Evolutionary conservation across 805 yeast genomes (phyloP).

Genomic region (Wickerhamiella musiphila): DNA sequence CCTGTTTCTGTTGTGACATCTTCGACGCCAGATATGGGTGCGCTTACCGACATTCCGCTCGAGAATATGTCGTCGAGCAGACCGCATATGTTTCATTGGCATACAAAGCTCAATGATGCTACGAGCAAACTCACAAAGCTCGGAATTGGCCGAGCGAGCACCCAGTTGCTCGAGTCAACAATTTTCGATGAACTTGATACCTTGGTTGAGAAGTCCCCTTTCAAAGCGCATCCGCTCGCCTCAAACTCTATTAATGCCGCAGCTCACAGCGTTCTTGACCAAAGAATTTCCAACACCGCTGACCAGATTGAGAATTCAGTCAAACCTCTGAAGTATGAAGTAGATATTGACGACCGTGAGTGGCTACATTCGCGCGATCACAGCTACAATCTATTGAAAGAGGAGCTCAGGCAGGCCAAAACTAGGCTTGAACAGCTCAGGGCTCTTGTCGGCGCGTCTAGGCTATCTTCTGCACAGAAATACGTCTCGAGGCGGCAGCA

Average conservation of each 20-base stretch:
- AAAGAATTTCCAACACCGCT: slow-evolving; percentile 77
- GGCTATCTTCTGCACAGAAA: slow-evolving; percentile 64
- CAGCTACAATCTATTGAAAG: slow-evolving; percentile 52
- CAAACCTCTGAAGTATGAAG: slow-evolving; percentile 93
- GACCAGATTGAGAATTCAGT: slow-evolving; percentile 98
- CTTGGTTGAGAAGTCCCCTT: slow-evolving; percentile 54
- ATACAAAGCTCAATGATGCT: slow-evolving; percentile 65
- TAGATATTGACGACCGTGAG: slow-evolving; percentile 89
- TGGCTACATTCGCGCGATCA: slow-evolving; percentile 75
- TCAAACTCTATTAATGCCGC: slow-evolving; percentile 69
- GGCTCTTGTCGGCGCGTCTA: slow-evolving; percentile 64
- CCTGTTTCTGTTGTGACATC: too few species aligned
- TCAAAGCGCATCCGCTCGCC: slow-evolving; percentile 76
- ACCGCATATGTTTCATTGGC: slow-evolving; percentile 72
- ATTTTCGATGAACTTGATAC: slow-evolving; percentile 60
- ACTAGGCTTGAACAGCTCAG: slow-evolving; percentile 41
- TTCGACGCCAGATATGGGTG: neutral
- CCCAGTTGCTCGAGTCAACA: slow-evolving; percentile 66
- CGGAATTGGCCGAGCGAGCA: slow-evolving; percentile 85
- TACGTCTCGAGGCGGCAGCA: slow-evolving; percentile 27
- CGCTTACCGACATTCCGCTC: neutral
- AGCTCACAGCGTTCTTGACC: slow-evolving; percentile 57
- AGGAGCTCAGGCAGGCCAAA: slow-evolving; percentile 73
- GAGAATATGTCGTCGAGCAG: slow-evolving; percentile 31
- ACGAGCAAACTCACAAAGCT: slow-evolving; percentile 73